phyloP scores from a whole-genome alignment of 2,329 filamentous ascomycete genomes.

The Fusarium praegraminearum region DNA sequence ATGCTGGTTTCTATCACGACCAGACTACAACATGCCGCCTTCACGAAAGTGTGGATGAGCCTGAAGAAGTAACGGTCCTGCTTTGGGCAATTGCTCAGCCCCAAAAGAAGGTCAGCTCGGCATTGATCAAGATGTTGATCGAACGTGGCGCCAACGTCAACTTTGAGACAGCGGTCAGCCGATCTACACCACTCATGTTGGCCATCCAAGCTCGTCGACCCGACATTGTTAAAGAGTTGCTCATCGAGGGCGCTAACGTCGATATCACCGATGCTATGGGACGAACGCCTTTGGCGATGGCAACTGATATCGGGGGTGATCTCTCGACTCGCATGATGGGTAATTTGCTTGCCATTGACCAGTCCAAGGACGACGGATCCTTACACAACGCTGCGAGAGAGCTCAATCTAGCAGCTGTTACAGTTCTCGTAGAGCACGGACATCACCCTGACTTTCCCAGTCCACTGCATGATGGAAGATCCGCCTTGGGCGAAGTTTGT shows the following conservation, averaged over 20 bases:
- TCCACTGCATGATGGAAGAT: constrained; percentile 70
- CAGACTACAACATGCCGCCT: constrained; percentile 60
- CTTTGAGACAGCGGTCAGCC: constrained; percentile 63
- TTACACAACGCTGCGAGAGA: constrained; percentile 73
- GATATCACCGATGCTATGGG: constrained; percentile 68
- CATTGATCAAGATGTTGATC: constrained; percentile 69
- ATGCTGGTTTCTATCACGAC: constrained; percentile 71
- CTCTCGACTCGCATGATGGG: constrained; percentile 66
- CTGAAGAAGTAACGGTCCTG: constrained; percentile 68
- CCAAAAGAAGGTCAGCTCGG: constrained; percentile 71
- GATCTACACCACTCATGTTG: constrained; percentile 69
- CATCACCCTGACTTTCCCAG: constrained; percentile 76
- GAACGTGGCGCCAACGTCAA: constrained; percentile 67
- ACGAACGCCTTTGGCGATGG: constrained; percentile 71
- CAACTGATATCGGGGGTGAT: constrained; percentile 66
- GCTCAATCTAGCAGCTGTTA: constrained; percentile 68
- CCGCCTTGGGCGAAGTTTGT: constrained; percentile 73
- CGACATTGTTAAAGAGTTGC: constrained; percentile 68
- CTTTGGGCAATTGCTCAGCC: constrained; percentile 72
- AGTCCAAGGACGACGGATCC: constrained; percentile 72
- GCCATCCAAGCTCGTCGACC: constrained; percentile 67
- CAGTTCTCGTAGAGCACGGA: constrained; percentile 67
- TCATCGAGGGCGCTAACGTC: constrained; percentile 70
- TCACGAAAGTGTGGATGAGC: constrained; percentile 60
- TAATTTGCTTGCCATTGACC: constrained; percentile 66